phyloP scores from a whole-genome alignment of 2,329 filamentous ascomycete species.

The Plenodomus tracheiphilus region DNA sequence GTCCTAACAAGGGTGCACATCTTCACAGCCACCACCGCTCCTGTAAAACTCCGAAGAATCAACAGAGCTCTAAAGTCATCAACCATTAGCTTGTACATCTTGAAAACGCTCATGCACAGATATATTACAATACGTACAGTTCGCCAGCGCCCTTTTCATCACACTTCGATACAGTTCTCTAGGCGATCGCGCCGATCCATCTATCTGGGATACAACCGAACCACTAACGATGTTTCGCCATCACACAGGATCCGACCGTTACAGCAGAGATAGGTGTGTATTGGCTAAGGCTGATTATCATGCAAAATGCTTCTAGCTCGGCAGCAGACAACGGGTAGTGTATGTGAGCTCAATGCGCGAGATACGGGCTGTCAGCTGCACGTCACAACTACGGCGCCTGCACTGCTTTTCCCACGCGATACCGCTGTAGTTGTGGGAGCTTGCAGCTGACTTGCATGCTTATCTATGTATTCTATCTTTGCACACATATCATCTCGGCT shows the following conservation, averaged over 20 bases:
- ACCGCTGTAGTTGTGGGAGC: not conserved
- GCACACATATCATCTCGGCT: no score
- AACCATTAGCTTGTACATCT: no score
- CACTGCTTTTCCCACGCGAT: not conserved
- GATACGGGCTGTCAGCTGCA: not conserved
- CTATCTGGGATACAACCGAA: slow-evolving; percentile 8
- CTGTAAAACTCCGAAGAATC: not conserved
- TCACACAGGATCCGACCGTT: not conserved
- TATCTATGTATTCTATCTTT: no score
- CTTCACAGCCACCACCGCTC: not conserved
- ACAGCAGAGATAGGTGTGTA: slow-evolving; percentile 3
- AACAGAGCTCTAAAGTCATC: not conserved
- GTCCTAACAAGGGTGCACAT: not conserved
- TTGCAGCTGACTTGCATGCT: slow-evolving; percentile 12
- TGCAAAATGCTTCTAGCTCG: not conserved
- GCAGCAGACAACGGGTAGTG: not conserved
- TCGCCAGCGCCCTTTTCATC: slow-evolving; percentile 15
- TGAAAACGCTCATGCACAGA: no score
- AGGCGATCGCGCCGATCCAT: slow-evolving; percentile 9
- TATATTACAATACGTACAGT: not conserved
- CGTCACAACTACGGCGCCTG: no score
- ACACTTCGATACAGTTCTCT: slow-evolving; percentile 7
- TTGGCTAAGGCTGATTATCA: slow-evolving; percentile 7
- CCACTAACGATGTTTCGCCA: slow-evolving; percentile 4
- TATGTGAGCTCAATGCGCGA: slow-evolving; percentile 2